phyloP scores from a whole-genome alignment of 2,329 filamentous ascomycete species.

The Neopestalotiopsis clavispora region DNA sequence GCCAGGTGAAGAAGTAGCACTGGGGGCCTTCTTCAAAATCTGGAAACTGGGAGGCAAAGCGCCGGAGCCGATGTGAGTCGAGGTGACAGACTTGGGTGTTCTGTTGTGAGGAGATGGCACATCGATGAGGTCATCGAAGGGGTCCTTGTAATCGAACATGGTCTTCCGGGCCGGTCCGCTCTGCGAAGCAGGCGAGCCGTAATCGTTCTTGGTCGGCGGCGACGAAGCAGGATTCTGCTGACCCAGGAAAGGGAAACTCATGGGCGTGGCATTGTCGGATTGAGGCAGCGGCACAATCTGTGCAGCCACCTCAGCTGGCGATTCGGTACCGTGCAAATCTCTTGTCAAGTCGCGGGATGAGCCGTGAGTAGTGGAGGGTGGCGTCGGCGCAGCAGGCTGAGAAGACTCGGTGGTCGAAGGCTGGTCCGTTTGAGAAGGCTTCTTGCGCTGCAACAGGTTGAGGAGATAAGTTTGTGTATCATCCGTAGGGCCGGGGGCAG shows the following conservation, averaged over 20 bases:
- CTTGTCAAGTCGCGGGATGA: conserved; percentile 34
- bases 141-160: conserved; percentile 42
- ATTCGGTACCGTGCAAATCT: conserved; percentile 22
- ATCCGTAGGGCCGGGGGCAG: conserved; percentile 56
- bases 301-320: conserved; percentile 19
- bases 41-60: conserved; percentile 46
- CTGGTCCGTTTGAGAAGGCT: conserved; percentile 64
- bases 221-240: conserved; percentile 28
- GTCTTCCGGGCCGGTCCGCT: conserved; percentile 29
- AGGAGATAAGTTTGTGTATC: conserved; percentile 87
- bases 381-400: conserved; percentile 49
- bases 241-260: conserved; percentile 29
- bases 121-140: conserved; percentile 45
- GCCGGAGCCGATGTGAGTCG: conserved; percentile 29
- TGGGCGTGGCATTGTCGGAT: conserved; percentile 32
- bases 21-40: conserved; percentile 55
- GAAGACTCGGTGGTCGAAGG: conserved; percentile 46
- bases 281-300: conserved; percentile 25
- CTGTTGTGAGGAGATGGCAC: conserved; percentile 46
- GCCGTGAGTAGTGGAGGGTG: conserved; percentile 44
- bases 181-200: conserved; percentile 33
- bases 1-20: conserved; percentile 42
- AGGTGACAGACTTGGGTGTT: conserved; percentile 45
- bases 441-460: conserved; percentile 81
- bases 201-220: conserved; percentile 32